Conservation (phyloP, 441 rosid species). For the Geranium incanum region DNA sequence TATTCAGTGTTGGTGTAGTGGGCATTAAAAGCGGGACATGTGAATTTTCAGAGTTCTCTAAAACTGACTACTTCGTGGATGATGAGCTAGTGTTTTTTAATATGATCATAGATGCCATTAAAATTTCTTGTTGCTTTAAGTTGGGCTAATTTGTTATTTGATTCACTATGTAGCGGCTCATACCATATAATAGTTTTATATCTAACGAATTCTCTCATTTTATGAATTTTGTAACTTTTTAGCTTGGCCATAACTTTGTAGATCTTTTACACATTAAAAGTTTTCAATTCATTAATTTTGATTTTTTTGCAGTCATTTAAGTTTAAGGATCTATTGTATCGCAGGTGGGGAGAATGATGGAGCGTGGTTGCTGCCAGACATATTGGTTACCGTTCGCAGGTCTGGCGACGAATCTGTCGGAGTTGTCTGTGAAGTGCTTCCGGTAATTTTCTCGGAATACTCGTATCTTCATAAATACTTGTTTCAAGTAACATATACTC, state of each 20-base stretch:
- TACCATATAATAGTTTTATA: neutral
- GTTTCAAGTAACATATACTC: neutral
- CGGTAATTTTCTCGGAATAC: constrained; percentile 36
- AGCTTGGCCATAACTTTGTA: neutral
- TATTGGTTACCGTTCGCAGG: constrained; percentile 67
- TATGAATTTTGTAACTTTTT: neutral
- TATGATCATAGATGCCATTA: neutral
- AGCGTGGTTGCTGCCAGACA: constrained; percentile 81
- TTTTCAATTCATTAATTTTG: neutral
- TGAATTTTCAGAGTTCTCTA: neutral
- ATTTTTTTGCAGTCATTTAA: constrained; percentile 7
- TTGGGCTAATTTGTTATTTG: neutral
- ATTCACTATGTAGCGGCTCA: neutral
- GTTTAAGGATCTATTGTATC: constrained; percentile 4
- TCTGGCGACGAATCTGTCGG: constrained; percentile 59
- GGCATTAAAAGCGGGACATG: neutral
- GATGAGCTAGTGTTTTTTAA: neutral
- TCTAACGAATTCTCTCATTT: no score
- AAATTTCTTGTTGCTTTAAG: neutral
- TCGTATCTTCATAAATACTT: neutral
- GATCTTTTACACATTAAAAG: neutral
- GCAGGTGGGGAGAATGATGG: constrained; percentile 84
- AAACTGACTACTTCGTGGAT: neutral
- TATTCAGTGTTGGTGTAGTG: neutral
- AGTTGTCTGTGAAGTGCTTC: constrained; percentile 68